A percentile compares a stretch with the other conserved stretches of the same genome.
These are phyloP conservation scores for Annulohypoxylon stygium DNA, from an alignment of 495 filamentous ascomycete genomes.

Conservation along the genomic window DNA sequence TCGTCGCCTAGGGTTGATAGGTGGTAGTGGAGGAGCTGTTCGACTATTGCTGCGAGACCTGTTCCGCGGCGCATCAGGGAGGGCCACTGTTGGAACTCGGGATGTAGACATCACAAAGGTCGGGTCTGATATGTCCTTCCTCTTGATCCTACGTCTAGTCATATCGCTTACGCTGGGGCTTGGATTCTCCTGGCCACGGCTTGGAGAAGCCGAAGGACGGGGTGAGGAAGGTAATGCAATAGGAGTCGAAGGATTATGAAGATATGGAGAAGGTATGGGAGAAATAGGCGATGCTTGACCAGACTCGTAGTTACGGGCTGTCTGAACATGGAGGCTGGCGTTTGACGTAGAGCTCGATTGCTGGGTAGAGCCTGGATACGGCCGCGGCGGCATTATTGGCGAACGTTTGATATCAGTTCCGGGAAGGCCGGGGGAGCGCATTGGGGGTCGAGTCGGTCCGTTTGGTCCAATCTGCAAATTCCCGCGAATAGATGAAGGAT, in stretches of 20 bases:
- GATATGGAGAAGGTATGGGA: conserved; percentile 62
- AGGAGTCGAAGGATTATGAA: conserved; percentile 69
- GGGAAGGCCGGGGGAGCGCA: conserved; percentile 61
- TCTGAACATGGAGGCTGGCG: conserved; percentile 52
- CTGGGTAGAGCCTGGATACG: conserved; percentile 54
- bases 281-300: conserved; percentile 63
- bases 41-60: conserved; percentile 51
- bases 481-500: conserved; percentile 52
- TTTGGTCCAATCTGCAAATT: conserved; percentile 49
- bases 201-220: conserved; percentile 47
- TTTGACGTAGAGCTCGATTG: conserved; percentile 42
- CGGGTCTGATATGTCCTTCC: conserved; percentile 85
- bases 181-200: conserved; percentile 42
- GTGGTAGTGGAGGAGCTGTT: conserved; percentile 72
- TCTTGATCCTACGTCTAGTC: conserved; percentile 75
- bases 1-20: conserved; percentile 76
- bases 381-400: conserved; percentile 63
- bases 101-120: conserved; percentile 83
- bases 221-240: conserved; percentile 54
- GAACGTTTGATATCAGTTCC: conserved; percentile 61
- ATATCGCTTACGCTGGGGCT: conserved; percentile 47
- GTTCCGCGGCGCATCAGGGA: conserved; percentile 59
- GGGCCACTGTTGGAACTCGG: conserved; percentile 73
- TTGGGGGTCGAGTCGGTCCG: conserved; percentile 48
- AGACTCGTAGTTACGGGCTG: conserved; percentile 51